Evolutionary conservation across 768 basidiomycete genomes (phyloP).

Genomic region (Trametes meyenii): DNA sequence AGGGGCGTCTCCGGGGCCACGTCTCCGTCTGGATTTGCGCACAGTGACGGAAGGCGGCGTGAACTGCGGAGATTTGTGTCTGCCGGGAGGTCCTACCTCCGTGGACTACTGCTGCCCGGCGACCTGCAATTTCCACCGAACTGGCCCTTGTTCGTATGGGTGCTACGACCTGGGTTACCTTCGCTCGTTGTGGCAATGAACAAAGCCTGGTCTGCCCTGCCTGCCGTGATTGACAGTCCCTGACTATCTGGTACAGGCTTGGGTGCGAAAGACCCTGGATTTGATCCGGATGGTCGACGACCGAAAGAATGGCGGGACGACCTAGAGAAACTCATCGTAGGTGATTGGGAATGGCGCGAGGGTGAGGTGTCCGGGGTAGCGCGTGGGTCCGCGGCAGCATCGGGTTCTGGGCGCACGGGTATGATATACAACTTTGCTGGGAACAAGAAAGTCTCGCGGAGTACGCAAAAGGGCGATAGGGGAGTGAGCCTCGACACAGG

Average conservation of each 20-base stretch:
- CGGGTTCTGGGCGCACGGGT: slow-evolving; percentile 17
- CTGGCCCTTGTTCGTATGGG: too few relatives aligned
- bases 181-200: not conserved
- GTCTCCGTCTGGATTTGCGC: too few relatives aligned
- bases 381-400: slow-evolving; percentile 48
- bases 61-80: too few relatives aligned
- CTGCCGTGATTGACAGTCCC: not conserved
- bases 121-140: too few relatives aligned
- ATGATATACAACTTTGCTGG: slow-evolving; percentile 31
- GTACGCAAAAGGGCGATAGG: slow-evolving; percentile 24
- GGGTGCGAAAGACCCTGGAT: slow-evolving; percentile 38
- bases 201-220: too few relatives aligned
- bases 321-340: slow-evolving; percentile 66
- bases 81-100: too few relatives aligned
- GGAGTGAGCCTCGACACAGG: slow-evolving; percentile 30
- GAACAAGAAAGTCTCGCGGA: slow-evolving; percentile 16
- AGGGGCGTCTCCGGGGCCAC: too few relatives aligned
- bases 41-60: too few relatives aligned
- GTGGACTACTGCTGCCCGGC: too few relatives aligned
- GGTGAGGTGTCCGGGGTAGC: slow-evolving; percentile 58
- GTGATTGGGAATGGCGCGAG: slow-evolving; percentile 70
- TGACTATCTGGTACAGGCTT: slow-evolving; percentile 22
- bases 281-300: slow-evolving; percentile 54
- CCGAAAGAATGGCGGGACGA: slow-evolving; percentile 55
- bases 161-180: too few relatives aligned